Conservation (phyloP, 306 rosid species). For the Amphicarpaea edgeworthii region DNA sequence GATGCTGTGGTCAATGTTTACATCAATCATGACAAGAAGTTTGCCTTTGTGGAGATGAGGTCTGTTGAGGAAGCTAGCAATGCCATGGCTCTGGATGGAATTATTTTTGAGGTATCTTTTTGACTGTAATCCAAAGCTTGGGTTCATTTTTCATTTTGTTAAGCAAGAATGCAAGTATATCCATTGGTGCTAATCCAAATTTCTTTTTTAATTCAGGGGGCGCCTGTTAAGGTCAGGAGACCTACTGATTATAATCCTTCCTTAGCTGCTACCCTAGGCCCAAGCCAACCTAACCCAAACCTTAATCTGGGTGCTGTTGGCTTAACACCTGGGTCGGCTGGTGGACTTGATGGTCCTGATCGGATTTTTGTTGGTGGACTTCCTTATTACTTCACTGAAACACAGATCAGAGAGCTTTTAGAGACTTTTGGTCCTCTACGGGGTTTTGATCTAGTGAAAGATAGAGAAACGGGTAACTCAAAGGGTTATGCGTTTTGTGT, state of each 20-base stretch:
- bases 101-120: conserved; percentile 84
- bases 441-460: conserved; percentile 98
- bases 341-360: conserved; percentile 99
- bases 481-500: conserved; percentile 99
- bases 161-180: background rate
- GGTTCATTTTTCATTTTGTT: background rate
- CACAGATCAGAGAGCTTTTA: conserved; percentile 90
- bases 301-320: conserved; percentile 92
- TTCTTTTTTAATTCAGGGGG: conserved; percentile 67
- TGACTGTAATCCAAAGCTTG: background rate
- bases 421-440: conserved; percentile 98
- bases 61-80: conserved; percentile 99
- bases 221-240: conserved; percentile 98
- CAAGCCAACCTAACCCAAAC: conserved; percentile 97
- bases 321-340: conserved; percentile 97
- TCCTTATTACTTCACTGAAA: conserved; percentile 96
- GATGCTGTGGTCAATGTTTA: conserved; percentile 99
- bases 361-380: conserved; percentile 99
- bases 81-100: conserved; percentile 99
- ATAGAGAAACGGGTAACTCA: conserved; percentile 97
- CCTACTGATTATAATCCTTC: conserved; percentile 98
- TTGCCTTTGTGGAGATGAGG: conserved; percentile 99
- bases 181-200: background rate
- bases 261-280: conserved; percentile 97
- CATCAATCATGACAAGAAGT: conserved; percentile 98